Conservation (phyloP, 768 basidiomycete species). For the Mycena sanguinolenta region DNA sequence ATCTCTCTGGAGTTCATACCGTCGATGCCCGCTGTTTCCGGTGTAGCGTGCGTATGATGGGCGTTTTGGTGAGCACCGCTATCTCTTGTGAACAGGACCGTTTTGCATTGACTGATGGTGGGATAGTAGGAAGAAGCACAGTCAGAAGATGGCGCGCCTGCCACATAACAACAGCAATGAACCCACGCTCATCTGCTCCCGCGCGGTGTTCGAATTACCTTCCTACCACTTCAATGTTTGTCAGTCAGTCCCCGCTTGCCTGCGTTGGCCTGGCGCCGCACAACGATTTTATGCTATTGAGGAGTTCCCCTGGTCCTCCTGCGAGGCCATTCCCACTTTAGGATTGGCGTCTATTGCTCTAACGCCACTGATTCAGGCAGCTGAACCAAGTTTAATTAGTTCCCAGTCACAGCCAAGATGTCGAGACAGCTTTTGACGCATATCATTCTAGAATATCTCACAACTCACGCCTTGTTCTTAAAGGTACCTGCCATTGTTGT, state of each 20-base stretch:
- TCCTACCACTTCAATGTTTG: too few relatives aligned
- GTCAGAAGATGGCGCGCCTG: not conserved
- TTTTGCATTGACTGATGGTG: not conserved
- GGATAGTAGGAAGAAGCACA: not conserved
- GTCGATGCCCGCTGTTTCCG: not conserved
- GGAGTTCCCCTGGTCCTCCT: not conserved
- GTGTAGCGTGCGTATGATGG: not conserved
- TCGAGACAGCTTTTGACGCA: not conserved
- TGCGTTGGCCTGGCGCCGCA: not conserved
- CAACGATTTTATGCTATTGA: not conserved
- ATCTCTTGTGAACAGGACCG: not conserved
- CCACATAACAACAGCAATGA: not conserved
- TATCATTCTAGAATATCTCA: not conserved
- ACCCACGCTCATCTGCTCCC: not conserved
- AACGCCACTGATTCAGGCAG: not conserved
- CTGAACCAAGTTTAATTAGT: not conserved
- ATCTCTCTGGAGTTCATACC: not conserved
- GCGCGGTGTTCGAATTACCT: not conserved
- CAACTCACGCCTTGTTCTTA: too few relatives aligned
- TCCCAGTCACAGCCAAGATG: not conserved
- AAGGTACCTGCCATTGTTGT: too few relatives aligned
- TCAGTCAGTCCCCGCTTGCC: not conserved
- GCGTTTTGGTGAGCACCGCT: not conserved
- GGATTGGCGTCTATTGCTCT: not conserved
- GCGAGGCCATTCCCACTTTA: not conserved